Evolutionary conservation across 208 protist genomes (phyloP).

Genomic region (Leptomonas pyrrhocoris): DNA sequence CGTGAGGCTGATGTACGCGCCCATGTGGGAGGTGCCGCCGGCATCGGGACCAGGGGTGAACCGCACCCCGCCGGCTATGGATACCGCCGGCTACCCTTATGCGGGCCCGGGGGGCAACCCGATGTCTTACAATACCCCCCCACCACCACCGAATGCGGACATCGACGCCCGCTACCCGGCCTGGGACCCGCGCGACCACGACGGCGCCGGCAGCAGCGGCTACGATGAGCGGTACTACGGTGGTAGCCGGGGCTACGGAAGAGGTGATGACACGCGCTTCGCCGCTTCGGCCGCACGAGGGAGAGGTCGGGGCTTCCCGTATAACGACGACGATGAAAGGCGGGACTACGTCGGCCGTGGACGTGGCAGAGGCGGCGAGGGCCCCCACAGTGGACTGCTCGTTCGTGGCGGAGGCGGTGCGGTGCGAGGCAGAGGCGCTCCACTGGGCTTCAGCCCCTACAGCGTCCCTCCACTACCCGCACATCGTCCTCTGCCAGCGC

Average conservation of each 20-base stretch:
- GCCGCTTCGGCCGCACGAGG: background rate
- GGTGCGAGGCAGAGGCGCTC: constrained; percentile 29
- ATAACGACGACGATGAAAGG: background rate
- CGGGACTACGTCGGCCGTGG: constrained; percentile 3
- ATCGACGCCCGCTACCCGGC: background rate
- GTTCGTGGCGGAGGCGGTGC: constrained; percentile 30
- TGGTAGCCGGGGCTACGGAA: background rate
- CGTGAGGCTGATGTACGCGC: constrained; percentile 60
- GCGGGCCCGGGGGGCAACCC: background rate
- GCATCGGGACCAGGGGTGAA: background rate
- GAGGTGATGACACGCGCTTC: background rate
- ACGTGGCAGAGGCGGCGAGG: background rate
- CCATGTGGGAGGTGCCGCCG: constrained; percentile 29
- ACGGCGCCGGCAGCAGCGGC: too few species aligned
- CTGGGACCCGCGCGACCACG: constrained; percentile 1
- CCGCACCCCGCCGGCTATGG: constrained; percentile 16
- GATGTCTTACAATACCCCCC: background rate
- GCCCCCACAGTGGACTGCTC: background rate
- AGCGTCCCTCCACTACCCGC: constrained; percentile 2
- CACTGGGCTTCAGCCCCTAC: constrained; percentile 27
- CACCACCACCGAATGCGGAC: background rate
- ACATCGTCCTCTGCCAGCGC: background rate
- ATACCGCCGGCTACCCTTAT: constrained; percentile 23
- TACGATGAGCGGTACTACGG: background rate
- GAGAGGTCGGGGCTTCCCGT: background rate